These are phyloP conservation scores for Hypoxylon rickii DNA, from an alignment of 495 filamentous ascomycete genomes.

Conservation along the genomic window DNA sequence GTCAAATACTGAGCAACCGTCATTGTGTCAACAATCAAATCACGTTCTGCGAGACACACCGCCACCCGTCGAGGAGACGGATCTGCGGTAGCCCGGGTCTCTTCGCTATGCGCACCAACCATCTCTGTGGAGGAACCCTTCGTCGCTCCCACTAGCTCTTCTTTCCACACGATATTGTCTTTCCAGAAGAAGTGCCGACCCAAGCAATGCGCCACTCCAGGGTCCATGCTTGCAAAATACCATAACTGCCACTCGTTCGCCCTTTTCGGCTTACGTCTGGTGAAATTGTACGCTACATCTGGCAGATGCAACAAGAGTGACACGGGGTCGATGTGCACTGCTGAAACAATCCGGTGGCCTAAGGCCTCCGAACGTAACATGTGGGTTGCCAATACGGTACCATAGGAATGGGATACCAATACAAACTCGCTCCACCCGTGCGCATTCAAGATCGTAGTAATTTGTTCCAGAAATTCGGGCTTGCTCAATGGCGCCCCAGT, in stretches of 20 bases:
- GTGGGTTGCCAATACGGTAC: constrained; percentile 64
- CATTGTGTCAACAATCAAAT: constrained; percentile 67
- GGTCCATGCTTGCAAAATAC: constrained; percentile 70
- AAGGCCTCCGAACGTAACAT: constrained; percentile 55
- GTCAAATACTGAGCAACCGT: constrained; percentile 62
- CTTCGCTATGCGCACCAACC: constrained; percentile 18
- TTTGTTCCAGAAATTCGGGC: constrained; percentile 54
- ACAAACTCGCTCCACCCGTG: constrained; percentile 58
- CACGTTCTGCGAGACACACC: constrained; percentile 60
- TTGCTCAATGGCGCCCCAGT: constrained; percentile 52
- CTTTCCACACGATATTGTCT: constrained; percentile 69
- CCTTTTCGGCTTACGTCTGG: constrained; percentile 52
- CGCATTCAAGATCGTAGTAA: constrained; percentile 55
- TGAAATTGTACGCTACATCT: constrained; percentile 75
- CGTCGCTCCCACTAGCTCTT: constrained; percentile 50
- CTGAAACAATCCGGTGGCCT: constrained; percentile 47
- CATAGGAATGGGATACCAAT: constrained; percentile 65
- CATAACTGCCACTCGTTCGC: constrained; percentile 70
- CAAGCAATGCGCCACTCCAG: constrained; percentile 62
- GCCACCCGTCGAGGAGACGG: constrained; percentile 50
- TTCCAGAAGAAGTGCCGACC: constrained; percentile 69
- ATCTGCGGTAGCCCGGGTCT: constrained; percentile 1
- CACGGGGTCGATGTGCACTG: constrained; percentile 69
- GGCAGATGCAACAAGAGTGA: constrained; percentile 67
- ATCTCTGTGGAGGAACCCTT: constrained; percentile 14